Conservation (phyloP, 139 green algal genomes). For the Mesotaenium endlicherianum region DNA sequence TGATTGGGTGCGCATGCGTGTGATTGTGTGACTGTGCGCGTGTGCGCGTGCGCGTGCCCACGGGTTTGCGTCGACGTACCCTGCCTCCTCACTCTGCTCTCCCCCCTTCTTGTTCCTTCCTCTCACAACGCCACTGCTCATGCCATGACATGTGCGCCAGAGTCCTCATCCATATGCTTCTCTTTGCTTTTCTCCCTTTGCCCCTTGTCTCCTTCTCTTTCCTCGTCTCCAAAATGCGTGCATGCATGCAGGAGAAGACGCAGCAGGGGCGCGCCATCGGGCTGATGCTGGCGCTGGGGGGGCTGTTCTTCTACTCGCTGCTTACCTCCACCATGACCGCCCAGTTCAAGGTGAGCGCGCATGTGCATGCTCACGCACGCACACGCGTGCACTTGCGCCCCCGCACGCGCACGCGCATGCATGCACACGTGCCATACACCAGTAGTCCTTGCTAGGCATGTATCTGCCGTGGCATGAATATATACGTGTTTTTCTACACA, state of each 20-base stretch:
- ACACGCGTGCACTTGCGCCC: neutral
- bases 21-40: neutral
- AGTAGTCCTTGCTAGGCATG: too few species aligned
- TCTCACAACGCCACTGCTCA: neutral
- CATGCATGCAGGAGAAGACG: slow-evolving; percentile 32
- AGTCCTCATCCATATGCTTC: neutral
- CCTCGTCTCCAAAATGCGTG: neutral
- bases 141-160: neutral
- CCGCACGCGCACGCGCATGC: too few species aligned
- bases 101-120: neutral
- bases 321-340: slow-evolving; percentile 48
- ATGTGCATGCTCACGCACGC: neutral
- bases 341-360: slow-evolving; percentile 34
- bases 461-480: too few species aligned
- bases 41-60: neutral
- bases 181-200: neutral
- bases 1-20: neutral
- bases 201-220: neutral
- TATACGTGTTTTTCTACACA: too few species aligned
- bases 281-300: slow-evolving; percentile 36
- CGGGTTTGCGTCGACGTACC: neutral
- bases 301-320: slow-evolving; percentile 52
- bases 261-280: slow-evolving; percentile 20
- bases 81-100: neutral
- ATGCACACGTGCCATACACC: too few species aligned